Evolutionary conservation across 2,329 filamentous ascomycete genomes (phyloP).

Genomic region (Curvularia sp.): DNA sequence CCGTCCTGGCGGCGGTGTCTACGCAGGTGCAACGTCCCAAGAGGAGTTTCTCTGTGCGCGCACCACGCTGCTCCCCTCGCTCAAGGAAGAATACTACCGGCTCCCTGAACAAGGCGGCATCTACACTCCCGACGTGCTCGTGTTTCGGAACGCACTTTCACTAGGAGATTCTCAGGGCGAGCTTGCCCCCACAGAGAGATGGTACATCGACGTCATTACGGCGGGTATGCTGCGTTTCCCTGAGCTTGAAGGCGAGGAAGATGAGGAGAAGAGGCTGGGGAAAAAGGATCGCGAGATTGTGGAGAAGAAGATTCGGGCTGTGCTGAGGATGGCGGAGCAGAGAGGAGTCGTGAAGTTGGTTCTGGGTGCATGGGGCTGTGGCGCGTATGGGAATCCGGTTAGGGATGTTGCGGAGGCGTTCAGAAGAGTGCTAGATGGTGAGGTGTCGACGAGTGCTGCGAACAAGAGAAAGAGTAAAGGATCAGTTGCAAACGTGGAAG

Average conservation of each 20-base stretch:
- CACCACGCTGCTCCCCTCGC: slow-evolving; percentile 65
- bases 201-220: slow-evolving; percentile 65
- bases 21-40: slow-evolving; percentile 65
- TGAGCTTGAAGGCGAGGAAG: slow-evolving; percentile 57
- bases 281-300: slow-evolving; percentile 60
- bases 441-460: background rate
- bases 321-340: slow-evolving; percentile 60
- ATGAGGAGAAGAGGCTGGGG: slow-evolving; percentile 27
- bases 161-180: slow-evolving; percentile 49
- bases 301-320: slow-evolving; percentile 63
- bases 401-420: slow-evolving; percentile 65
- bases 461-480: slow-evolving; percentile 37
- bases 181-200: slow-evolving; percentile 58
- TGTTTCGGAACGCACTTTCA: slow-evolving; percentile 56
- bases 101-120: slow-evolving; percentile 65
- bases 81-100: slow-evolving; percentile 65
- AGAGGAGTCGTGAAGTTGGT: slow-evolving; percentile 59
- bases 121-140: slow-evolving; percentile 65
- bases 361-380: slow-evolving; percentile 70
- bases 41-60: slow-evolving; percentile 69
- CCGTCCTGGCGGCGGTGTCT: slow-evolving; percentile 66
- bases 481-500: slow-evolving; percentile 30
- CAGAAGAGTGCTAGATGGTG: slow-evolving; percentile 47
- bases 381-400: slow-evolving; percentile 68
- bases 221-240: slow-evolving; percentile 67